Conservation (phyloP, 345 rosid genomes). For the Eucalyptus lansdowneana region DNA sequence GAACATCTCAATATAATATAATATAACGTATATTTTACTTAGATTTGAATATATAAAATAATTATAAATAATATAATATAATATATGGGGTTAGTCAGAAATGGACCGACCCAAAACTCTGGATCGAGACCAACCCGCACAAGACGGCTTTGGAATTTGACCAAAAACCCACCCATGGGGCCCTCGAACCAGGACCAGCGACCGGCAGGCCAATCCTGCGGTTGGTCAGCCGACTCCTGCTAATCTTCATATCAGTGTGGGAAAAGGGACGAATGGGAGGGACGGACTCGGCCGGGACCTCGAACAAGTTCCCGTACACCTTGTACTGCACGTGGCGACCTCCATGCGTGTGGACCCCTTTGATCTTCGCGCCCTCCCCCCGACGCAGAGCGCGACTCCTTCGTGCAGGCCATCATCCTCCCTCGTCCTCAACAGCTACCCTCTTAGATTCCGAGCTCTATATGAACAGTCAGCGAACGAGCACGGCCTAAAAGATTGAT, state of each 20-base stretch:
- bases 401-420: background rate
- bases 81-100: too few relatives aligned
- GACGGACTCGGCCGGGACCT: conserved; percentile 50
- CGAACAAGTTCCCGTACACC: conserved; percentile 55
- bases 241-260: background rate
- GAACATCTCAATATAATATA: too few relatives aligned
- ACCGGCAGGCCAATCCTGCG: too few relatives aligned
- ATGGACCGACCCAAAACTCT: too few relatives aligned
- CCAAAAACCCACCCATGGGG: too few relatives aligned
- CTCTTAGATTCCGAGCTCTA: background rate
- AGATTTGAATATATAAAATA: too few relatives aligned
- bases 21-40: too few relatives aligned
- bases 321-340: conserved; percentile 57
- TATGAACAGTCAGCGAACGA: background rate
- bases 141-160: too few relatives aligned
- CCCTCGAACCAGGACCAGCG: too few relatives aligned
- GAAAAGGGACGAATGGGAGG: conserved; percentile 51
- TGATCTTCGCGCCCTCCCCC: conserved; percentile 19
- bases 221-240: too few relatives aligned
- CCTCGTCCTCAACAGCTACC: background rate
- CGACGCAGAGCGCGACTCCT: conserved; percentile 30
- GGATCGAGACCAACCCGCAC: too few relatives aligned
- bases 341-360: conserved; percentile 45
- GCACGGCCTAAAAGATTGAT: background rate
- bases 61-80: too few relatives aligned